Base-by-base conservation (phyloP, 2,329 filamentous ascomycete species). In the Pseudocercospora pini-densiflorae region DNA sequence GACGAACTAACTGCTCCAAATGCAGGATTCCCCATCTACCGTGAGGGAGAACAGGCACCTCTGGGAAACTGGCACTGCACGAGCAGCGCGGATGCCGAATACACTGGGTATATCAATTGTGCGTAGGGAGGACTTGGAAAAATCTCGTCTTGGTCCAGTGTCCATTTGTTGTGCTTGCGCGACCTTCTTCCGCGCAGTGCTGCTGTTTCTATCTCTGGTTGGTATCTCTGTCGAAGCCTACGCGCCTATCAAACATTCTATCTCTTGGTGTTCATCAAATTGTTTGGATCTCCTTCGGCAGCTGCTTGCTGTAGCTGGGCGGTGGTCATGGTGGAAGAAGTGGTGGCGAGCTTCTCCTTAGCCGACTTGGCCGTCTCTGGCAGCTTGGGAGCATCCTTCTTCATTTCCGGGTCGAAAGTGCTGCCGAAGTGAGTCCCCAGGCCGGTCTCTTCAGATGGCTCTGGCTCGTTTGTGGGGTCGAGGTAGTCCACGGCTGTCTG, bases 241-340 rank as follows among this genome's bases (percentile, higher is more conserved):
- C 7, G 19, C 9, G 21, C 23, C 23, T 16, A 5, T 27, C 14
- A 51, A 5, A 12, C 23, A 14, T 51, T 49, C 21, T 51, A 23
- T 27, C 19, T 21, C 51, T 55, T 55, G 23, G 23, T n/a, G 16
- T 14, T 33, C 61, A 27, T 64, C 66, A 68, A 57, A 6, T 55
- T 63, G 59, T 70, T 70, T n/a, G 69, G 69, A 55, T 70, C 69
- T 10, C 64, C 69, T 57, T 69, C 64, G 16, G 57, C 21, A 43
- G 57, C 57, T 14, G 68, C 68, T 36, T 68, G 55, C 59, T 70
- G 69, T 54, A 70, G 23, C 51, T 70, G 60, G 9, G 60, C 61
- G 14, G 69, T 70, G 6, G 67, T 65, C 68, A 68, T 68, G 14
- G 59, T 62, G 4, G 68, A 70, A 29, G 54, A 49, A 2, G 69